Conservation (phyloP, 2,329 filamentous ascomycete species). For the Diaporthe humulicola region DNA sequence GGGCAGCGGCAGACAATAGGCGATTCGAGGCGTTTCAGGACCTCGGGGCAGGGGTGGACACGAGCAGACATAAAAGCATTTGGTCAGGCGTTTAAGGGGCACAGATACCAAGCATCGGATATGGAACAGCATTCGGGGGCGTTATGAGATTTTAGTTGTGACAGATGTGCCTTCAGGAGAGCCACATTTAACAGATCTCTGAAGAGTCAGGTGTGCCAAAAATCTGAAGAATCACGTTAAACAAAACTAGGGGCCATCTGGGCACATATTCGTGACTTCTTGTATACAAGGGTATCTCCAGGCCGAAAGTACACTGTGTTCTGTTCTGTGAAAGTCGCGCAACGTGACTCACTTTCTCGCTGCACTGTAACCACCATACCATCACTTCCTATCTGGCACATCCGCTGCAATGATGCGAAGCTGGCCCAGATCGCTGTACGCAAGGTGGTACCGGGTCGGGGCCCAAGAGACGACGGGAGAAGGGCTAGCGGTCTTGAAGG, state of each 20-base stretch:
- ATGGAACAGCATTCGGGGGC: slow-evolving; percentile 33
- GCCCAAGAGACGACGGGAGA: slow-evolving; percentile 81
- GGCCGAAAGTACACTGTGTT: not conserved
- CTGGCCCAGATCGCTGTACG: slow-evolving; percentile 78
- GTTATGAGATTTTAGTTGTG: slow-evolving; percentile 20
- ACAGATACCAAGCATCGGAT: slow-evolving; percentile 39
- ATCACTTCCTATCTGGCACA: slow-evolving; percentile 56
- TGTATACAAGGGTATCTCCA: slow-evolving; percentile 18
- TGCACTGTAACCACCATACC: not conserved
- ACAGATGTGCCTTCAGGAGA: not conserved
- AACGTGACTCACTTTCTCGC: not conserved
- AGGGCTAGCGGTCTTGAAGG: slow-evolving; percentile 75
- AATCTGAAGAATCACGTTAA: not conserved
- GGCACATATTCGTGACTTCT: not conserved
- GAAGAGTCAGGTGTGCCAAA: not conserved
- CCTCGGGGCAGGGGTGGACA: not conserved
- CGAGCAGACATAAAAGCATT: slow-evolving; percentile 36
- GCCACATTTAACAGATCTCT: slow-evolving; percentile 30
- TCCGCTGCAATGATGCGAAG: slow-evolving; percentile 78
- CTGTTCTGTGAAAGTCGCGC: slow-evolving; percentile 10
- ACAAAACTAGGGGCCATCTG: not conserved
- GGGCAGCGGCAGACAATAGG: slow-evolving; percentile 34
- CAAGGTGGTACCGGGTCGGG: slow-evolving; percentile 79
- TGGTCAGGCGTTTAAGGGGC: slow-evolving; percentile 35
- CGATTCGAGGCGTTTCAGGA: not conserved